Percentiles rank a stretch among this genome's conserved stretches.
phyloP scores from a whole-genome alignment of 306 rosid genomes.

The Elaeagnus macrophylla region DNA sequence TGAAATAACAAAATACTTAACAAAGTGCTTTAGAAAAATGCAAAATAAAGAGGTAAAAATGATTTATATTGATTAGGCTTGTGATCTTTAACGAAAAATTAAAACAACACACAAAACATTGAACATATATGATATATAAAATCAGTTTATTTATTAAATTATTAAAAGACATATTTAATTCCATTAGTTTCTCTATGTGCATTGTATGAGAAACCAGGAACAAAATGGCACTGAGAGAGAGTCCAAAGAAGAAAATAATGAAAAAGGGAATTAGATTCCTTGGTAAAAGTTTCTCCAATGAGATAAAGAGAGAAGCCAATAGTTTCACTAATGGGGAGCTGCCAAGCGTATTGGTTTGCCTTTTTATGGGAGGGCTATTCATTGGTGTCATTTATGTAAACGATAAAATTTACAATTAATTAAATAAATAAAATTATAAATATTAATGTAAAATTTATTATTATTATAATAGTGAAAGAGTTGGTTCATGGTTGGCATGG shows the following conservation, averaged over 20 bases:
- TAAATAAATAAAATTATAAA: too few relatives aligned
- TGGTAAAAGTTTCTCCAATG: conserved; percentile 9
- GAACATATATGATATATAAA: neutral
- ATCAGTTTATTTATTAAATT: neutral
- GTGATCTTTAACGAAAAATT: too few relatives aligned
- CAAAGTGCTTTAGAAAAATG: conserved; percentile 1
- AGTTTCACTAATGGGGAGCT: conserved; percentile 11
- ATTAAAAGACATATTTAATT: neutral
- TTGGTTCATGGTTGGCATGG: conserved; percentile 62
- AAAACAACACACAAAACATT: neutral
- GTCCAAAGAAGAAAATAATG: conserved; percentile 33
- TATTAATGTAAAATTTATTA: neutral
- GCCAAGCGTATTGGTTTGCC: conserved; percentile 32
- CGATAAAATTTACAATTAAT: conserved; percentile 4
- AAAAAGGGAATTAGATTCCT: conserved; percentile 48
- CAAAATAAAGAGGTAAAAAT: conserved; percentile 1
- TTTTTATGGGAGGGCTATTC: conserved; percentile 13
- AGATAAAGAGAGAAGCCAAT: too few relatives aligned
- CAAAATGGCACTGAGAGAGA: conserved; percentile 12
- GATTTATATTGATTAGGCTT: conserved; percentile 16
- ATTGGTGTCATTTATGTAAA: conserved; percentile 21
- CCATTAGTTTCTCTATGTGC: conserved; percentile 9
- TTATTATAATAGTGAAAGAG: conserved; percentile 25
- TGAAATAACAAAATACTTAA: too few relatives aligned
- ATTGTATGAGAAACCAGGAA: conserved; percentile 28